Evolutionary conservation across 2,329 filamentous ascomycete species (phyloP).

Genomic region (Pyrenophora tritici-repentis): DNA sequence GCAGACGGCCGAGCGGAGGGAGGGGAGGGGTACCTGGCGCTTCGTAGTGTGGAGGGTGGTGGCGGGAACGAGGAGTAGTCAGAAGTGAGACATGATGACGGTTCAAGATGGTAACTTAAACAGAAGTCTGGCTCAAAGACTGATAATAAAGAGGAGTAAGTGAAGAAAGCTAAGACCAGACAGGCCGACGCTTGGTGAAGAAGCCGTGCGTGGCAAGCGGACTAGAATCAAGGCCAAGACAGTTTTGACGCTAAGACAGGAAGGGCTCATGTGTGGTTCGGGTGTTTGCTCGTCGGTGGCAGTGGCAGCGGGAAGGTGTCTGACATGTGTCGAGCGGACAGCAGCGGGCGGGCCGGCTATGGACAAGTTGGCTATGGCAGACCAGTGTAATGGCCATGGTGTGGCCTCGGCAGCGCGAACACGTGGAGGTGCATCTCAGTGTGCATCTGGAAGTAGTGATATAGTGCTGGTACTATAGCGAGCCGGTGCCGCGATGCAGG

Average conservation of each 20-base stretch:
- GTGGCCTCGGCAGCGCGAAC: constrained; percentile 14
- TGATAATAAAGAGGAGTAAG: too few species aligned
- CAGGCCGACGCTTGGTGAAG: too few species aligned
- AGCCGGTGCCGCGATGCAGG: constrained; percentile 32
- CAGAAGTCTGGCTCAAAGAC: too few species aligned
- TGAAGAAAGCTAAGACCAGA: too few species aligned
- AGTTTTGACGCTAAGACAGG: too few species aligned
- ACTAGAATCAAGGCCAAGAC: too few species aligned
- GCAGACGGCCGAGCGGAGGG: background rate
- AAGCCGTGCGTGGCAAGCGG: too few species aligned
- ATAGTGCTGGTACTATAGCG: constrained; percentile 14
- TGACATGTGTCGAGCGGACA: constrained; percentile 7
- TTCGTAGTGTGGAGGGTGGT: background rate
- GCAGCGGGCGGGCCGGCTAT: constrained; percentile 19
- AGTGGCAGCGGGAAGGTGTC: constrained; percentile 1
- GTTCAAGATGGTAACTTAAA: too few species aligned
- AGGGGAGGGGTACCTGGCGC: constrained; percentile 3
- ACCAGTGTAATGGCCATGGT: constrained; percentile 1
- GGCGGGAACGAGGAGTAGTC: too few species aligned
- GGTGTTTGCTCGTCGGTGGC: background rate
- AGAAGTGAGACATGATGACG: too few species aligned
- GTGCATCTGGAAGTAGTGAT: constrained; percentile 13
- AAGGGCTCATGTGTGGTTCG: too few species aligned
- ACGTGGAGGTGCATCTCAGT: constrained; percentile 17
- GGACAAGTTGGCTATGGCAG: constrained; percentile 4